Percentiles rank a stretch among this genome's conserved stretches.
These are phyloP conservation scores for Murraya paniculata DNA, from an alignment of 345 rosid species.

Conservation along the genomic window DNA sequence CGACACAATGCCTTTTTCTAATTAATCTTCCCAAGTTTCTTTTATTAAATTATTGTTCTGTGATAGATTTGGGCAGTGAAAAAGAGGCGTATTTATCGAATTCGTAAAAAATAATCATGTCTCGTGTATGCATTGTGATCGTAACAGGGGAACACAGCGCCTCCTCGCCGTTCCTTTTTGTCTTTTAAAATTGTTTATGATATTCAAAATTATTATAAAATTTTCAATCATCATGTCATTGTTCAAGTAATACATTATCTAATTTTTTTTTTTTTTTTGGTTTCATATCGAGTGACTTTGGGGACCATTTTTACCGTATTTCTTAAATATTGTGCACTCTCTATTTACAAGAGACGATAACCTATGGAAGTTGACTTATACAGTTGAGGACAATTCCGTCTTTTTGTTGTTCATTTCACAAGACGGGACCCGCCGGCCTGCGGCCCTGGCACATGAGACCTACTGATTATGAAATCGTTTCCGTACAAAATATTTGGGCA, in stretches of 20 bases:
- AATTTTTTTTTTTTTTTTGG: not conserved
- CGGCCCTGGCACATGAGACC: not conserved
- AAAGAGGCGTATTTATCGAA: conserved; percentile 46
- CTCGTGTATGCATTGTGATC: conserved; percentile 30
- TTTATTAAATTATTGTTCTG: conserved; percentile 18
- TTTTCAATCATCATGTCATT: not conserved
- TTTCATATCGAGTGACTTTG: not conserved
- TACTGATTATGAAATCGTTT: conserved; percentile 1
- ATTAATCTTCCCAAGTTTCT: not conserved
- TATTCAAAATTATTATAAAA: not conserved
- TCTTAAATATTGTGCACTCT: conserved; percentile 22
- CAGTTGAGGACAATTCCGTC: conserved; percentile 13
- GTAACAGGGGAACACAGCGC: conserved; percentile 61
- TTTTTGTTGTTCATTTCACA: not conserved
- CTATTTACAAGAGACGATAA: not conserved
- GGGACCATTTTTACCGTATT: conserved; percentile 16
- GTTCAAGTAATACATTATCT: not conserved
- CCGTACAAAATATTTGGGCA: conserved; percentile 3
- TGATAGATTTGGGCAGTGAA: conserved; percentile 54
- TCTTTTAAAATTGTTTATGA: not conserved
- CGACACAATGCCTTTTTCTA: not conserved
- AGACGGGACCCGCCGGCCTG: conserved; percentile 2
- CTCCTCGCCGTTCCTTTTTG: conserved; percentile 42
- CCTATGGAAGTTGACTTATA: conserved; percentile 23
- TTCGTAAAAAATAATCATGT: conserved; percentile 30